Evolutionary conservation across 1,284 basidiomycete species (phyloP).

Genomic region (Cronartium quercuum): DNA sequence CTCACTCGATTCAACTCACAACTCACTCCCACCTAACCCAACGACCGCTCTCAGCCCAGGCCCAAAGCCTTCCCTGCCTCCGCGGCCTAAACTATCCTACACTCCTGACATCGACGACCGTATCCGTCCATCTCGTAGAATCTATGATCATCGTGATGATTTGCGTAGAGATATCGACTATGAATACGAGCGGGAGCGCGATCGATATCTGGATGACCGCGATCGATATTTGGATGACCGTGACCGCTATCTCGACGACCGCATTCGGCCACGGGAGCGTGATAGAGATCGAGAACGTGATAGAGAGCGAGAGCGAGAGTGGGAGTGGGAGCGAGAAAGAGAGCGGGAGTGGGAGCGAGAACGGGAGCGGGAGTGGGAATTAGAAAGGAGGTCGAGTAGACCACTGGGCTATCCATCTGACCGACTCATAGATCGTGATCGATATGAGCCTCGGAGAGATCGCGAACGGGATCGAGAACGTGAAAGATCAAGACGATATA

Average conservation of each 20-base stretch:
- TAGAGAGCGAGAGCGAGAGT: slow-evolving; percentile 4
- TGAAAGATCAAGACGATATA: slow-evolving; percentile 6
- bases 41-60: not conserved
- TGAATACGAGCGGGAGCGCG: slow-evolving; percentile 21
- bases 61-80: slow-evolving; percentile 5
- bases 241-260: slow-evolving; percentile 2
- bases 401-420: not conserved
- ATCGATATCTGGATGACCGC: slow-evolving; percentile 20
- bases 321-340: slow-evolving; percentile 5
- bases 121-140: not conserved
- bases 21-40: not conserved
- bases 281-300: slow-evolving; percentile 17
- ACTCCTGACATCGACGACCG: slow-evolving; percentile 26
- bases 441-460: slow-evolving; percentile 8
- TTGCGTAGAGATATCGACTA: slow-evolving; percentile 21
- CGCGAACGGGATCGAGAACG: slow-evolving; percentile 6
- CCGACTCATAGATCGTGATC: slow-evolving; percentile 20
- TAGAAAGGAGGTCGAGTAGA: not conserved
- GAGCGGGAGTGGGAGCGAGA: slow-evolving; percentile 21
- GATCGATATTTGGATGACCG: slow-evolving; percentile 17
- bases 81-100: slow-evolving; percentile 33
- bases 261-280: slow-evolving; percentile 10
- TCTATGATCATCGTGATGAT: slow-evolving; percentile 20
- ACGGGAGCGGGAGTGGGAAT: slow-evolving; percentile 25
- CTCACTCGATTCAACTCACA: not conserved